Evolutionary conservation across 495 filamentous ascomycete species (phyloP), one percentile per base, ranked within the genome.

Genomic region (Aspergillus affinis): DNA sequence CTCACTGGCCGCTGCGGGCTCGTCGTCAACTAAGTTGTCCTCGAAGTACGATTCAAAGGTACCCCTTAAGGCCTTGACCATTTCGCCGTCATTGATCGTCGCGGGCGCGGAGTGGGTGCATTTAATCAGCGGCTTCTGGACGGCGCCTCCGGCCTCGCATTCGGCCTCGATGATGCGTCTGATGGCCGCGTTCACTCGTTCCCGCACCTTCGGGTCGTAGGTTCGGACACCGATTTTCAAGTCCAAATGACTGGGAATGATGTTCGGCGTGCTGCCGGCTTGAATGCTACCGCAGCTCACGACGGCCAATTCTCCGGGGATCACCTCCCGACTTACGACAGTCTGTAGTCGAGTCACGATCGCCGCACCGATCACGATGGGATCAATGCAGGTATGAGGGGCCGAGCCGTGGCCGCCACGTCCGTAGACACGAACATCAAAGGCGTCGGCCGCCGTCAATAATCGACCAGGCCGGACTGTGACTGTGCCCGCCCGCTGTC

Each of bases 271-370:
- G 41, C 78, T 65, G 1, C 84, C 83, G 3, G 77, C 76, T n/a
- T 82, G 75, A 32, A 87, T 70, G 45, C 70, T 78, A 4, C 75
- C 78, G 45, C 79, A 78, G 15, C 83, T 84, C 0, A 88, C 73
- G 9, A 88, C 84, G 3, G 82, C 78, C 53, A 74, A 51, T 47
- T 86, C 81, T 2, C 65, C 71, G 0, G 84, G 80, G 30, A 75
- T 62, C 8, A 83, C 69, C 65, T 86, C 84, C 0, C 84, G 75
- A 18, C 72, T 73, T 15, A 85, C 78, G 58, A 87, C 79, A 48
- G 66, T 78, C 67, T 89, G 85, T 15, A 89, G 68, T 6, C 79
- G 72, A 23, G 82, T 66, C 0, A 87, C 69, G n/a, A 82, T 75
- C n/a, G 71, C 54, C 0, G 76, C 71, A 0, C 84, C 83, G 18